These are phyloP conservation scores for Aspergillus vadensis DNA, from an alignment of 2,329 filamentous ascomycete genomes.

Conservation along the genomic window DNA sequence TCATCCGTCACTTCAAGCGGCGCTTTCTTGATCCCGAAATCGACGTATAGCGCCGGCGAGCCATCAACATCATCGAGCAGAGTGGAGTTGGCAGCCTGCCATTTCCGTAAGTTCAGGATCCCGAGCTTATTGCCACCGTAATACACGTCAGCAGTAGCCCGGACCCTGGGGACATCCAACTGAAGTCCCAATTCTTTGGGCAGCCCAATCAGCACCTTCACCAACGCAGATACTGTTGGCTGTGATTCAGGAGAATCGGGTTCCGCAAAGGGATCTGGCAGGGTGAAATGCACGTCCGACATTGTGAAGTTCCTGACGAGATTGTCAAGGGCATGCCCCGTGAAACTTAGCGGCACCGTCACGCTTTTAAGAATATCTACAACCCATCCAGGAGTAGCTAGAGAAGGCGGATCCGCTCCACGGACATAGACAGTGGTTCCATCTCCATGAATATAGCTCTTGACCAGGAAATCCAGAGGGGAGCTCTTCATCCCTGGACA, in stretches of 20 bases:
- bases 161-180: constrained; percentile 74
- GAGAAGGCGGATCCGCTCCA: constrained; percentile 68
- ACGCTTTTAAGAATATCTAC: constrained; percentile 77
- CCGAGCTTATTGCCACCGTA: constrained; percentile 80
- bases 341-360: constrained; percentile 80
- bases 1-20: constrained; percentile 81
- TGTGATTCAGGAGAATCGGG: constrained; percentile 71
- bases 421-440: constrained; percentile 79
- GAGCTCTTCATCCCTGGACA: constrained; percentile 80
- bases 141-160: constrained; percentile 76
- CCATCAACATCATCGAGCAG: constrained; percentile 62
- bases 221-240: constrained; percentile 79
- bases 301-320: constrained; percentile 87
- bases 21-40: constrained; percentile 74
- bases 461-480: constrained; percentile 79
- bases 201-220: constrained; percentile 75
- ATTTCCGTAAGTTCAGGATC: constrained; percentile 73
- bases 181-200: constrained; percentile 87
- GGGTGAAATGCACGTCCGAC: constrained; percentile 78
- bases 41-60: constrained; percentile 68
- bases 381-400: constrained; percentile 78
- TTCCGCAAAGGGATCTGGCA: constrained; percentile 79
- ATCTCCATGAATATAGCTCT: constrained; percentile 77
- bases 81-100: constrained; percentile 84
- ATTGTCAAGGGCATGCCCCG: constrained; percentile 76